Conservation (phyloP, 129 eudicot genomes). For the Daucus carota region DNA sequence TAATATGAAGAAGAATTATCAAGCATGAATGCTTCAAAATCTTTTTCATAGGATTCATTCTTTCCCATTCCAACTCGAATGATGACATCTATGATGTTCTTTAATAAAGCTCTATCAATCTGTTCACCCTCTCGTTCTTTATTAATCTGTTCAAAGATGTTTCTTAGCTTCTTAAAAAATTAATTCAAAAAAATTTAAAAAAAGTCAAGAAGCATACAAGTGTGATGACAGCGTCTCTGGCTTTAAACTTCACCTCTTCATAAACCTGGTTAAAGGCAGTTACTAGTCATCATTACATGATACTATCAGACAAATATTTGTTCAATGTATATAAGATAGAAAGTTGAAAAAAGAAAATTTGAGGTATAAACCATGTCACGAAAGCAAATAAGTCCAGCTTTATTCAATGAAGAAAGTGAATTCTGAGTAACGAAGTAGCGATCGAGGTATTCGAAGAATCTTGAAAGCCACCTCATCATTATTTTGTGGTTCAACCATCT, state of each 20-base stretch:
- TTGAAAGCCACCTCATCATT: constrained; percentile 70
- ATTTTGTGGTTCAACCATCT: constrained; percentile 59
- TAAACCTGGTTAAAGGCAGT: constrained; percentile 41
- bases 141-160: constrained; percentile 40
- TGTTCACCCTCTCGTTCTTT: constrained; percentile 82
- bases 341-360: not conserved
- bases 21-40: constrained; percentile 61
- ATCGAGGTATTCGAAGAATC: constrained; percentile 57
- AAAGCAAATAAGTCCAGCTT: constrained; percentile 73
- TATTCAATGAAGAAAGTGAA: constrained; percentile 45
- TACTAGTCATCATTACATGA: not conserved
- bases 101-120: constrained; percentile 64
- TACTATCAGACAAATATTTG: not conserved
- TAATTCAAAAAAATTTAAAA: not conserved
- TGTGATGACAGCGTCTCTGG: constrained; percentile 63
- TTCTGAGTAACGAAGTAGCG: constrained; percentile 60
- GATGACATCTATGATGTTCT: constrained; percentile 55
- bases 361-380: constrained; percentile 46
- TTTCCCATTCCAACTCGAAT: constrained; percentile 70
- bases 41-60: constrained; percentile 54
- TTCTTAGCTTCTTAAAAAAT: not conserved
- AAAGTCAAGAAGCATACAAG: constrained; percentile 36
- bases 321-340: not conserved
- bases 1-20: constrained; percentile 63
- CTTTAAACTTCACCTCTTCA: constrained; percentile 47